Evolutionary conservation across 1,284 basidiomycete species (phyloP).

Genomic region (Trametes pubescens): DNA sequence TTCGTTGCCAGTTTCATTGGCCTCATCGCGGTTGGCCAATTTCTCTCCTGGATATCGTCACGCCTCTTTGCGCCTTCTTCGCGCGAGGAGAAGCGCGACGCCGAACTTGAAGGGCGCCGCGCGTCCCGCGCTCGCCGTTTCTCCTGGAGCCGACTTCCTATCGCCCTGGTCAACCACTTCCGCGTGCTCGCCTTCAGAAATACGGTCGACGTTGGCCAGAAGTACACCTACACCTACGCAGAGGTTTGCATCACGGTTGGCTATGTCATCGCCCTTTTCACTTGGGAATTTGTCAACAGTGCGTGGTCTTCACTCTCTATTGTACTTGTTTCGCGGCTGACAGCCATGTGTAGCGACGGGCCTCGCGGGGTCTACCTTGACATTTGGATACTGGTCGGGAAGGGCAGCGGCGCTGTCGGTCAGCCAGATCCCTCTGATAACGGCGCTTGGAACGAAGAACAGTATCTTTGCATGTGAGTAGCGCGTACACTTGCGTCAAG

Average conservation of each 20-base stretch:
- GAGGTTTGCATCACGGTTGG: conserved; percentile 53
- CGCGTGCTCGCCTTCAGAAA: conserved; percentile 58
- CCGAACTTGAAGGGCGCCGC: conserved; percentile 38
- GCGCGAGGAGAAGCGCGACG: conserved; percentile 17
- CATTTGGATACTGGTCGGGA: conserved; percentile 54
- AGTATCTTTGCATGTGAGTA: conserved; percentile 64
- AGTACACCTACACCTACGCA: conserved; percentile 53
- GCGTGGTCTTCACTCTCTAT: conserved; percentile 28
- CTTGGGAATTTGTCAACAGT: conserved; percentile 60
- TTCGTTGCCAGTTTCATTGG: conserved; percentile 51
- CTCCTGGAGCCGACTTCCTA: conserved; percentile 45
- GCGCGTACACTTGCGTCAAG: neutral
- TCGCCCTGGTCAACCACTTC: conserved; percentile 51
- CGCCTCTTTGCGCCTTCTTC: conserved; percentile 24
- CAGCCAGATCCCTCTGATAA: conserved; percentile 67
- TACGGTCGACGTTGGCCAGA: conserved; percentile 50
- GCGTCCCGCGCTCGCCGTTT: conserved; percentile 12
- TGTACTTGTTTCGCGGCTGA: too few relatives aligned
- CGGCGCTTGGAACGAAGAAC: conserved; percentile 69
- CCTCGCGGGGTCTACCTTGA: conserved; percentile 43
- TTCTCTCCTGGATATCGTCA: conserved; percentile 37
- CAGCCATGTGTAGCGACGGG: conserved; percentile 45
- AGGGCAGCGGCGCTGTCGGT: conserved; percentile 59
- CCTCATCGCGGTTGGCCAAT: conserved; percentile 49
- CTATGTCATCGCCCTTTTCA: conserved; percentile 57